phyloP scores from a whole-genome alignment of 2,329 filamentous ascomycete species.

The Pestalotiopsis sp. region DNA sequence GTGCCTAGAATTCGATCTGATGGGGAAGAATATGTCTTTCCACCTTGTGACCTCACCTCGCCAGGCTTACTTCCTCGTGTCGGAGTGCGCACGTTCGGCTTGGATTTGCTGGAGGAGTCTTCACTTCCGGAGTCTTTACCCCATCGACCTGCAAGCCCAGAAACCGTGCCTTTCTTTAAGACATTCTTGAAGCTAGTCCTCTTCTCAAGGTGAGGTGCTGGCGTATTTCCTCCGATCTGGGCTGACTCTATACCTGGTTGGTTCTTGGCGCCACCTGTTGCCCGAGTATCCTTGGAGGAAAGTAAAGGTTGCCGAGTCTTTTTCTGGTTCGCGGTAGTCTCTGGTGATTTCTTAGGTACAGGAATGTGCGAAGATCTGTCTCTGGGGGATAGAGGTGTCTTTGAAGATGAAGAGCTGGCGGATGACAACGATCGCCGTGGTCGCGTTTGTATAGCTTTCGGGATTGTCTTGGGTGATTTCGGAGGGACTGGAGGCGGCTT shows the following conservation, averaged over 20 bases:
- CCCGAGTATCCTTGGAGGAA: slow-evolving; percentile 20
- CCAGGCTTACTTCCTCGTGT: slow-evolving; percentile 25
- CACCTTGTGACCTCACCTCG: slow-evolving; percentile 19
- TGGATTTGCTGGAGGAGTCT: slow-evolving; percentile 21
- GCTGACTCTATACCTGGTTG: slow-evolving; percentile 22
- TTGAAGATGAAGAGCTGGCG: slow-evolving; percentile 8
- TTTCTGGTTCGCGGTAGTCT: slow-evolving; percentile 48
- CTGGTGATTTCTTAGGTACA: slow-evolving; percentile 24
- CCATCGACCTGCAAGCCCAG: slow-evolving; percentile 48
- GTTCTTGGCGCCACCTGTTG: neutral
- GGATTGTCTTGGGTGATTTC: slow-evolving; percentile 20
- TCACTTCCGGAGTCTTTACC: slow-evolving; percentile 43
- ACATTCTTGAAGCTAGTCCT: slow-evolving; percentile 49
- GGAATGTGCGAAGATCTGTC: slow-evolving; percentile 21
- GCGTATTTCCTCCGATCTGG: neutral
- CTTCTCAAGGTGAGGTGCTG: slow-evolving; percentile 36
- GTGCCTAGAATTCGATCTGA: slow-evolving; percentile 32
- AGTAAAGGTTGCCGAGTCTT: slow-evolving; percentile 38
- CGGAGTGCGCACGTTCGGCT: slow-evolving; percentile 24
- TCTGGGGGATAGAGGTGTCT: slow-evolving; percentile 19
- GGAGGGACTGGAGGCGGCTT: slow-evolving; percentile 24
- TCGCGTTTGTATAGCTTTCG: neutral
- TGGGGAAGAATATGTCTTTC: slow-evolving; percentile 25
- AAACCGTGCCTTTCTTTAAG: slow-evolving; percentile 49
- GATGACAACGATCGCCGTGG: slow-evolving; percentile 19